Evolutionary conservation across 83 land plant species (phyloP).

Genomic region (Diphasiastrum complanatum): DNA sequence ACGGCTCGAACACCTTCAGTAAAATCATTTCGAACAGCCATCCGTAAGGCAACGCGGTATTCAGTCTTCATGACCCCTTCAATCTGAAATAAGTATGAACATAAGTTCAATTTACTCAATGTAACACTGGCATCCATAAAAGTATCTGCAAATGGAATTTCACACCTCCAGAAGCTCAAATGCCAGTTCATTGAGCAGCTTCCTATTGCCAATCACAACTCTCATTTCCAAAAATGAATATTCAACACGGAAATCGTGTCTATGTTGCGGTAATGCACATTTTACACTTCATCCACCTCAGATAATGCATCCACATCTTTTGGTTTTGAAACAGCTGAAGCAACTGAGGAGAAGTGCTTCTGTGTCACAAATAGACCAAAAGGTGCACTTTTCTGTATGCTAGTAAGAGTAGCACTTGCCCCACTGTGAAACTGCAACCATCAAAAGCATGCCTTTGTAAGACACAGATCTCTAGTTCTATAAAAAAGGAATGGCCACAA

Average conservation of each 20-base stretch:
- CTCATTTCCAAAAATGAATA: too few relatives aligned
- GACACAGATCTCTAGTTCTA: too few relatives aligned
- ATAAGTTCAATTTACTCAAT: too few relatives aligned
- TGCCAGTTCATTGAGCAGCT: too few relatives aligned
- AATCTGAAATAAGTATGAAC: too few relatives aligned
- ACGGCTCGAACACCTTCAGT: conserved; percentile 97
- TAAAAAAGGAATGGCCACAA: too few relatives aligned
- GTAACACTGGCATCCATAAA: not conserved
- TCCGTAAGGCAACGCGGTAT: conserved; percentile 72
- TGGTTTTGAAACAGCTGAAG: conserved; percentile 38
- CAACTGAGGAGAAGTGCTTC: conserved; percentile 53
- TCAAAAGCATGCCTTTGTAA: not conserved
- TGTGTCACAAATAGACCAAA: conserved; percentile 77
- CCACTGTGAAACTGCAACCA: conserved; percentile 53
- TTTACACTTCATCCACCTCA: too few relatives aligned
- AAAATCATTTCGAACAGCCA: conserved; percentile 69
- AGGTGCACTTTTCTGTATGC: conserved; percentile 81
- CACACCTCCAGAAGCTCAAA: not conserved
- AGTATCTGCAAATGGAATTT: not conserved
- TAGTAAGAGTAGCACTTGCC: conserved; percentile 73
- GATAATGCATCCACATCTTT: too few relatives aligned
- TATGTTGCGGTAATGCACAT: too few relatives aligned
- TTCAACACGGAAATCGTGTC: too few relatives aligned
- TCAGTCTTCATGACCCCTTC: conserved; percentile 84
- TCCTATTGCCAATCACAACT: too few relatives aligned